These are phyloP conservation scores for Phytopythium boreale DNA, from an alignment of 352 stramenopile species.

Conservation along the genomic window DNA sequence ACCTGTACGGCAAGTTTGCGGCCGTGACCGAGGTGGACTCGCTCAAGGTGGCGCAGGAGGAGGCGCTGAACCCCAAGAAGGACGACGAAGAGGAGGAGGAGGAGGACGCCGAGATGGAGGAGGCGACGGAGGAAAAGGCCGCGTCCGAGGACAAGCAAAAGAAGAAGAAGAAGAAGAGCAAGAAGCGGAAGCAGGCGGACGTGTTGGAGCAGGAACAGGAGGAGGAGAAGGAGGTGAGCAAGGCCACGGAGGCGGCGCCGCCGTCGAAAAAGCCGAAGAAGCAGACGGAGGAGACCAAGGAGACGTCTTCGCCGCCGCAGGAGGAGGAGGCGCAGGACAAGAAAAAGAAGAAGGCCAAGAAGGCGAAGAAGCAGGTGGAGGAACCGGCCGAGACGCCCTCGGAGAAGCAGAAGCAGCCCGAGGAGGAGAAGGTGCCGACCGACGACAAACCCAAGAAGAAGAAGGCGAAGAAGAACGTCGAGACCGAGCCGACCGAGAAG, in stretches of 20 bases:
- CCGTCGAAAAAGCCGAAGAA: slow-evolving; percentile 30
- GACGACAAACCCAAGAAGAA: slow-evolving; percentile 57
- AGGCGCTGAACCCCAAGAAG: slow-evolving; percentile 12
- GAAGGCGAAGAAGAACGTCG: slow-evolving; percentile 22
- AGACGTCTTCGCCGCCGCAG: slow-evolving; percentile 6
- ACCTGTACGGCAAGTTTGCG: slow-evolving; percentile 76
- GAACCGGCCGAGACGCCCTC: slow-evolving; percentile 1
- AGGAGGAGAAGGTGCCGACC: slow-evolving; percentile 5
- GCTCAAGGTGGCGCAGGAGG: slow-evolving; percentile 50
- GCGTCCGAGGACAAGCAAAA: slow-evolving; percentile 25
- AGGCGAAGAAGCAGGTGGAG: slow-evolving; percentile 8
- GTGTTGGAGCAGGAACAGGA: background rate
- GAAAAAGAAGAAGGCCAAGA: slow-evolving; percentile 9
- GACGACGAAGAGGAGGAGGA: slow-evolving; percentile 14
- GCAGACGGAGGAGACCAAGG: slow-evolving; percentile 3
- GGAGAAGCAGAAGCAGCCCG: slow-evolving; percentile 32
- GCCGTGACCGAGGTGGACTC: slow-evolving; percentile 70
- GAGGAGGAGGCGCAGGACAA: slow-evolving; percentile 1
- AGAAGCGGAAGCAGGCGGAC: slow-evolving; percentile 34
- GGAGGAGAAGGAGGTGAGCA: slow-evolving; percentile 1
- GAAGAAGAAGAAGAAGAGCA: slow-evolving; percentile 43
- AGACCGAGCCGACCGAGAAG: slow-evolving; percentile 19
- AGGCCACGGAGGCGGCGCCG: background rate
- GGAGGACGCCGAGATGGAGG: slow-evolving; percentile 28
- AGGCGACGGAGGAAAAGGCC: slow-evolving; percentile 3